A percentile compares a stretch with the other conserved stretches of the same genome.
Conservation (phyloP, 306 rosid species). For the Citrullus amarus region DNA sequence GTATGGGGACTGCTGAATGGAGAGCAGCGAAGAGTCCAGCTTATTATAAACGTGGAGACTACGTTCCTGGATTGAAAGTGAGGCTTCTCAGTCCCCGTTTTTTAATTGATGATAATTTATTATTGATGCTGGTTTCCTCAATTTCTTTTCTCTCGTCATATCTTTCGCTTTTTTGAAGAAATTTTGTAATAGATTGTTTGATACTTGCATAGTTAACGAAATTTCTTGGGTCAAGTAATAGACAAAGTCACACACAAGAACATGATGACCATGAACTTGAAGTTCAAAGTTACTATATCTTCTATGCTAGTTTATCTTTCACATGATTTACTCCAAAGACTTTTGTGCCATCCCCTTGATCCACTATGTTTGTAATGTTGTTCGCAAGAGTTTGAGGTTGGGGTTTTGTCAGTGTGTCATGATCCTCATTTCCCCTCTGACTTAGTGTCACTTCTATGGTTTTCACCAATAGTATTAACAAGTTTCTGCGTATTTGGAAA, state of each 20-base stretch:
- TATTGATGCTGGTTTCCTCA: background rate
- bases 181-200: background rate
- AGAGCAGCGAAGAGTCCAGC: slow-evolving; percentile 84
- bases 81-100: background rate
- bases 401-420: background rate
- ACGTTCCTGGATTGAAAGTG: slow-evolving; percentile 93
- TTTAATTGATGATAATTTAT: background rate
- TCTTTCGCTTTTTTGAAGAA: background rate
- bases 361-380: background rate
- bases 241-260: background rate
- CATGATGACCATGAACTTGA: background rate
- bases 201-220: background rate
- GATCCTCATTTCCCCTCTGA: background rate
- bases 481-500: background rate
- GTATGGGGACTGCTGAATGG: slow-evolving; percentile 97
- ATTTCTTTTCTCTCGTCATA: background rate
- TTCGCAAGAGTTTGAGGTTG: background rate
- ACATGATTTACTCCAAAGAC: background rate
- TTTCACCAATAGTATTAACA: background rate
- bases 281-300: background rate
- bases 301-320: background rate
- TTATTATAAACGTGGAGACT: slow-evolving; percentile 94
- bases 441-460: background rate
- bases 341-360: background rate
- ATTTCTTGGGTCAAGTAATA: background rate